Percentiles rank a stretch among this genome's conserved stretches.
These are phyloP conservation scores for Phytophthora fragariae DNA, from an alignment of 352 stramenopile genomes.

Conservation along the genomic window DNA sequence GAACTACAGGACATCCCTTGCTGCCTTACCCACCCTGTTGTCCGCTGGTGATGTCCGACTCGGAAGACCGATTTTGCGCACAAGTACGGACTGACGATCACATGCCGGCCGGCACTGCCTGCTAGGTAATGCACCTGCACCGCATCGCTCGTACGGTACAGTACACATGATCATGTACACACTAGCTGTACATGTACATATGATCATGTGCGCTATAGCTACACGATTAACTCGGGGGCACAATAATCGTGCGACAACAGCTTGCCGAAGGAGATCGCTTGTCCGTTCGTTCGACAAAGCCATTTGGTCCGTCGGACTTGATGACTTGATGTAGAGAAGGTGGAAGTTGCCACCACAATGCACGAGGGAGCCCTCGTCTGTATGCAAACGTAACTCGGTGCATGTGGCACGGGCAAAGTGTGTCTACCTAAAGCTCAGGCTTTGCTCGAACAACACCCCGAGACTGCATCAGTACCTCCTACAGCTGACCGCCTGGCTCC, in stretches of 20 bases:
- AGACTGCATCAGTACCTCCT: neutral
- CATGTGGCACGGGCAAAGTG: neutral
- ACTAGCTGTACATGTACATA: too few species aligned
- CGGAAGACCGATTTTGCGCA: conserved; percentile 15
- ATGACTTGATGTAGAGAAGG: conserved; percentile 5
- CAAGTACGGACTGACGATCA: conserved; percentile 23
- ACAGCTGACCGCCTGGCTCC: neutral
- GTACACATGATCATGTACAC: too few species aligned
- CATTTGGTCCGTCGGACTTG: neutral
- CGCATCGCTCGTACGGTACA: neutral
- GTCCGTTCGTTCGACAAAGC: neutral
- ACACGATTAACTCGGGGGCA: conserved; percentile 14
- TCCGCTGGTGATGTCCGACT: conserved; percentile 5
- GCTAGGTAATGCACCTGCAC: conserved; percentile 22
- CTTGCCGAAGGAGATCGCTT: neutral
- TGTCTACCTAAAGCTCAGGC: neutral
- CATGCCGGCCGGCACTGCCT: conserved; percentile 19
- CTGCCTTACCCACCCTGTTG: conserved; percentile 27
- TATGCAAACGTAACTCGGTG: neutral
- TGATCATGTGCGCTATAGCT: neutral
- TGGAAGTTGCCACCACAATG: neutral
- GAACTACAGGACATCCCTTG: conserved; percentile 16
- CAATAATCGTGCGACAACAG: conserved; percentile 21
- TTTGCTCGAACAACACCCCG: neutral
- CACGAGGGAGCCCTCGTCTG: neutral